Base-by-base conservation (phyloP, 2,329 filamentous ascomycete species). In the Sporothrix humicola region DNA sequence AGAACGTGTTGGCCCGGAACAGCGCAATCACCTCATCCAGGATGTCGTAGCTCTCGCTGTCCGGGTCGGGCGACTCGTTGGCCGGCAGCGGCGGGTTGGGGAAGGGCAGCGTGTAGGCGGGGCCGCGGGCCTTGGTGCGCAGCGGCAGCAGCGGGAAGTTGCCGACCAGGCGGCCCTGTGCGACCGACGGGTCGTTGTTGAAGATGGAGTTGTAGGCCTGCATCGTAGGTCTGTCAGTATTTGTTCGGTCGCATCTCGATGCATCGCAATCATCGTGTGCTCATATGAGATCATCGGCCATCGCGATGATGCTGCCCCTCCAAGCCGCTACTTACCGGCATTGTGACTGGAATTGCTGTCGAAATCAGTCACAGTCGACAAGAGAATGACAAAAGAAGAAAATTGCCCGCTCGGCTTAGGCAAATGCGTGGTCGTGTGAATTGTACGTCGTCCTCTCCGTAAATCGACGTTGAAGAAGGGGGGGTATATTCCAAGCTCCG, bases 191-290 rank as follows among this genome's bases (percentile, higher is more conserved):
- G 89, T 89, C 95, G 85, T 82, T 91, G 90, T 91, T 91, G 90
- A 98, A 98, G 88, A 97, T 93, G 82, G 93, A 97, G 88, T 98
- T 97, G 88, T 98, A 98, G 84, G 95, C 95, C 94, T 97, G 78
- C 50, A 26, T 1, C 1, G 61, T 58, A 56, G 3, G 56, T 68
- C 23, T 15, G 66, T 46, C 44, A 52, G 42, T n/a, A 54, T 20
- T 7, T 17, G 3, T 17, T 52, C 17, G 23, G 23, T 3, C 65
- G 44, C 59, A 65, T 46, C 17, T 37, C 31, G 31, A 37, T 37
- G 59, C 42, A 46, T 20, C 17, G n/a, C 44, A 23, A 65, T 65
- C 42, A 48, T 13, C 12, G 48, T 26, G 61, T 23, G 59, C 56
- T 37, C 26, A 65, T 56, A 6, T 26, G 52, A 37, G 31, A 37